These are phyloP conservation scores for Rhizopus sp. DNA, from an alignment of 371 early-diverging fungal genomes.

Conservation along the genomic window DNA sequence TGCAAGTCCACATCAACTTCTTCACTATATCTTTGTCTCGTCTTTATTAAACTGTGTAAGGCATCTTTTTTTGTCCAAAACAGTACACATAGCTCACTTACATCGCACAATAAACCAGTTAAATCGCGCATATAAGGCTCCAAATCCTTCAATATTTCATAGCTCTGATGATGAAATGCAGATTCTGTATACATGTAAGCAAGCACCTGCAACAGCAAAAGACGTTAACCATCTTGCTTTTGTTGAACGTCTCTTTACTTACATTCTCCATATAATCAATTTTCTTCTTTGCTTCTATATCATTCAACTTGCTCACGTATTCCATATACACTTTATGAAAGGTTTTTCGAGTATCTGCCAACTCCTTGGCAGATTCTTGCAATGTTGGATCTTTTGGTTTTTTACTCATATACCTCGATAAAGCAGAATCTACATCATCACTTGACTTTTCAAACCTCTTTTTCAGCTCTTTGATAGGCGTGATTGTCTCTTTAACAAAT, in stretches of 20 bases:
- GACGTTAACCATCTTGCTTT: neutral
- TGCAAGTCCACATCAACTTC: conserved; percentile 32
- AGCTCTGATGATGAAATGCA: conserved; percentile 77
- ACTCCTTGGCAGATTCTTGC: conserved; percentile 61
- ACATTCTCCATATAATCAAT: conserved; percentile 80
- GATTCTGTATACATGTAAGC: conserved; percentile 75
- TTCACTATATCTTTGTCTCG: conserved; percentile 44
- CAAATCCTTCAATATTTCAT: conserved; percentile 71
- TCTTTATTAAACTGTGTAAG: conserved; percentile 20
- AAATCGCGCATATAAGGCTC: conserved; percentile 78
- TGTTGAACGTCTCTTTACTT: conserved; percentile 10
- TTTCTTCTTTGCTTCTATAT: conserved; percentile 67
- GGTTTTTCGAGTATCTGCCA: conserved; percentile 58
- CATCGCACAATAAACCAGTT: conserved; percentile 53
- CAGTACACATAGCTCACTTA: conserved; percentile 13
- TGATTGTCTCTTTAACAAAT: conserved; percentile 59
- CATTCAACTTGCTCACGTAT: conserved; percentile 67
- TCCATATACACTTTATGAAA: conserved; percentile 69
- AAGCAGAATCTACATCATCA: conserved; percentile 65
- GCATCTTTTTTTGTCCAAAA: neutral
- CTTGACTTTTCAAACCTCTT: conserved; percentile 66
- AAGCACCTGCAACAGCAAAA: conserved; percentile 45
- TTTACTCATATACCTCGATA: conserved; percentile 65
- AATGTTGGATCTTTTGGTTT: conserved; percentile 61
- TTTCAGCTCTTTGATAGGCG: conserved; percentile 64